phyloP scores from a whole-genome alignment of 2,329 filamentous ascomycete species.

The Tolypocladium album region DNA sequence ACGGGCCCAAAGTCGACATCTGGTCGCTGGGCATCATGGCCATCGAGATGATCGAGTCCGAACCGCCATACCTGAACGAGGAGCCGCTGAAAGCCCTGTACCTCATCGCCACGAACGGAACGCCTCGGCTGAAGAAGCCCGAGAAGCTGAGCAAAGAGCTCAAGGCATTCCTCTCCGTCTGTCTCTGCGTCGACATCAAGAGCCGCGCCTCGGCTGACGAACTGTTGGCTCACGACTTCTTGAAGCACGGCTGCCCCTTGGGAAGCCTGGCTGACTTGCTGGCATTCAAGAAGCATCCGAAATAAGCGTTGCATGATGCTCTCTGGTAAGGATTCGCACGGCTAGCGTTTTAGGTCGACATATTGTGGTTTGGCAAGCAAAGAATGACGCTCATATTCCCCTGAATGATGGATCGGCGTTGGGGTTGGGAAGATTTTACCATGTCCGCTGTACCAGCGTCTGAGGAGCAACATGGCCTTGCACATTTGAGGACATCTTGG shows the following conservation, averaged over 20 bases:
- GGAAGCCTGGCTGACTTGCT: conserved; percentile 77
- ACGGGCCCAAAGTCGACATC: conserved; percentile 95
- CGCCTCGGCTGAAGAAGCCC: conserved; percentile 92
- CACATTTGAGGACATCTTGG: not conserved
- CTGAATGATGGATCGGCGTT: conserved; percentile 3
- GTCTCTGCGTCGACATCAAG: conserved; percentile 92
- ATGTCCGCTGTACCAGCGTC: conserved; percentile 1
- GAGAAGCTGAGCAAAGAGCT: conserved; percentile 97
- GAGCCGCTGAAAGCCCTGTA: conserved; percentile 96
- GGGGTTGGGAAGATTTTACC: conserved; percentile 1
- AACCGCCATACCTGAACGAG: conserved; percentile 95
- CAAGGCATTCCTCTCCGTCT: conserved; percentile 93
- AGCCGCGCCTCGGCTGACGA: conserved; percentile 86
- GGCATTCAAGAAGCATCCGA: conserved; percentile 69
- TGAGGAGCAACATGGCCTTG: not conserved
- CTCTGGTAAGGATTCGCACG: not conserved
- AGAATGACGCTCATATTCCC: not conserved
- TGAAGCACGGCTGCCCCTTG: conserved; percentile 81
- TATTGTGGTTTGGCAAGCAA: not conserved
- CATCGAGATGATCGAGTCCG: conserved; percentile 99
- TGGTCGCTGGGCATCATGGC: conserved; percentile 99
- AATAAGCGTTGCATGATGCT: conserved; percentile 28
- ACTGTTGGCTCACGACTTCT: conserved; percentile 82
- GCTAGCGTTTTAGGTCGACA: not conserved
- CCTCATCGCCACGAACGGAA: conserved; percentile 95